phyloP scores from a whole-genome alignment of 768 basidiomycete species.

The Phlegmacium glaucopus region DNA sequence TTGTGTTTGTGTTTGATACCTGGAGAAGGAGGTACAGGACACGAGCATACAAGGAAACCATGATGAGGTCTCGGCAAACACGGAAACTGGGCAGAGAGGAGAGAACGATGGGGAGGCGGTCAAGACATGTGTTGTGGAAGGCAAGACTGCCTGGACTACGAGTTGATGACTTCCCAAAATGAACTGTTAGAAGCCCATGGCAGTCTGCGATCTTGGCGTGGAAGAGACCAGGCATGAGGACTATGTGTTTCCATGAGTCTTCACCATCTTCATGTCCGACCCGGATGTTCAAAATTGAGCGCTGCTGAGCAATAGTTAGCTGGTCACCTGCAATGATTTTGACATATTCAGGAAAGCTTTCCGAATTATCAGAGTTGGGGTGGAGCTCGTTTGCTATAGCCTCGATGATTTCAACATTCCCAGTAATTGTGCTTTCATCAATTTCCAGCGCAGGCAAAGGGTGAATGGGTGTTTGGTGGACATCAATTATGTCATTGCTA shows the following conservation, averaged over 20 bases:
- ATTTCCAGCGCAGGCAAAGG: slow-evolving; percentile 33
- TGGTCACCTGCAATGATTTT: slow-evolving; percentile 31
- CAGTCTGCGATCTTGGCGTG: slow-evolving; percentile 33
- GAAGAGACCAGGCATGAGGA: slow-evolving; percentile 31
- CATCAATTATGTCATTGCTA: slow-evolving; percentile 20
- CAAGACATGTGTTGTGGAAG: slow-evolving; percentile 32
- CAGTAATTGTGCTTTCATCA: slow-evolving; percentile 30
- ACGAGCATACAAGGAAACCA: slow-evolving; percentile 30
- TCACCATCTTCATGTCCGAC: slow-evolving; percentile 28
- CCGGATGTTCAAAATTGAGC: slow-evolving; percentile 24
- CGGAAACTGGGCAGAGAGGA: slow-evolving; percentile 33
- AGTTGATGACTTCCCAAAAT: slow-evolving; percentile 24
- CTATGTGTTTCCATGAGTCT: slow-evolving; percentile 18
- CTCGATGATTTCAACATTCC: slow-evolving; percentile 30
- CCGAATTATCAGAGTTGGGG: too few species aligned
- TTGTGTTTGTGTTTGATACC: slow-evolving; percentile 12
- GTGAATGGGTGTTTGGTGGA: slow-evolving; percentile 16
- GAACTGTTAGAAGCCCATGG: slow-evolving; percentile 22
- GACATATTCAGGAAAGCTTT: too few species aligned
- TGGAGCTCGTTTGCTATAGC: too few species aligned
- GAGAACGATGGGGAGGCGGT: slow-evolving; percentile 32
- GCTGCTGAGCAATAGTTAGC: slow-evolving; percentile 30
- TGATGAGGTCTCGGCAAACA: slow-evolving; percentile 27
- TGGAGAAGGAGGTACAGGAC: slow-evolving; percentile 28
- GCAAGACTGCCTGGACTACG: slow-evolving; percentile 29